Conservation (phyloP, 1,139 yeast genomes). For the Candida gigantensis region DNA sequence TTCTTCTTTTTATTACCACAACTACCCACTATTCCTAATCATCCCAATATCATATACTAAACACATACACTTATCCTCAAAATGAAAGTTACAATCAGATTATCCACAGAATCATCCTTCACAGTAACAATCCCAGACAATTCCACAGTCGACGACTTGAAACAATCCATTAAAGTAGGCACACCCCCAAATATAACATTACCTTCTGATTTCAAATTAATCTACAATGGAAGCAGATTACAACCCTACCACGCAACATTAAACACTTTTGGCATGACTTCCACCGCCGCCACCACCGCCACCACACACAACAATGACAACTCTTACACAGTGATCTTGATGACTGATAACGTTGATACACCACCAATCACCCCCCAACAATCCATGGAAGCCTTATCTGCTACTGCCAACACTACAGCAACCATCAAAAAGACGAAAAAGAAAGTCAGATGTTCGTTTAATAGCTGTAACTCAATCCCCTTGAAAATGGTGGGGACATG, state of each 20-base stretch:
- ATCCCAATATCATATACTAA: too few species aligned
- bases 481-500: conserved; percentile 89
- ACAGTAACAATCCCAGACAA: conserved; percentile 50
- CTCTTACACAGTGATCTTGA: conserved; percentile 43
- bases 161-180: conserved; percentile 44
- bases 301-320: too few species aligned
- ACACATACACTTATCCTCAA: too few species aligned
- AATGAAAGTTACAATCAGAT: conserved; percentile 46
- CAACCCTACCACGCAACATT: conserved; percentile 31
- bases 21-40: background rate
- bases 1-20: background rate
- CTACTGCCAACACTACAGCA: conserved; percentile 15
- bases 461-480: conserved; percentile 63
- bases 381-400: conserved; percentile 13
- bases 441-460: conserved; percentile 65
- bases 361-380: conserved; percentile 21
- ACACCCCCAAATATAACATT: conserved; percentile 35
- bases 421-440: conserved; percentile 44
- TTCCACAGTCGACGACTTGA: conserved; percentile 51
- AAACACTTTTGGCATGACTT: conserved; percentile 23
- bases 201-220: conserved; percentile 49
- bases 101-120: conserved; percentile 43
- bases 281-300: too few species aligned
- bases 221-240: conserved; percentile 53
- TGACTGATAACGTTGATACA: conserved; percentile 36